Base-by-base conservation (phyloP, 257 asterid genomes). In the Solanum boliviense region DNA sequence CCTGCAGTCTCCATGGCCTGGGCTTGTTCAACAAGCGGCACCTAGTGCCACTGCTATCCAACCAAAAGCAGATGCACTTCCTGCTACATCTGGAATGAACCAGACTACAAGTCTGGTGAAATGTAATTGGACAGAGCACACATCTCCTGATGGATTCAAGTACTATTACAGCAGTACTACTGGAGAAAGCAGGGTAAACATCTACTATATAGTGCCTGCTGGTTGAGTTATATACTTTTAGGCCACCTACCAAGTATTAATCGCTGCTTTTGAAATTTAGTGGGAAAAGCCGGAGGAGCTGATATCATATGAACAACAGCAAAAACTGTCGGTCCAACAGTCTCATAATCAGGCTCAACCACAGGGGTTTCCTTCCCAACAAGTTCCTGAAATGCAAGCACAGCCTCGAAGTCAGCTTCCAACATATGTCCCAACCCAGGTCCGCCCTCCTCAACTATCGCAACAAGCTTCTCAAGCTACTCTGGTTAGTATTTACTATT, bases 261-360 rank as follows among this genome's bases (percentile, higher is more conserved):
- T 46, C 21, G 8, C 38, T 87, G 70, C 13, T 29, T 72, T 89
- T 60, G 48, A 71, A 73, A 52, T 87, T 87, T 89, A 96, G 99
- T 96, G 99, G 99, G 98, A 96, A 89, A 95, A 96, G 91, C 99
- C 98, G 13, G 97, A 94, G 84, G 98, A 96, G 90, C 89, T 96
- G 89, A 79, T 85, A n/a, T 58, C 87, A 31, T 88, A 85, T 87
- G 98, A 96, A 90, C 94, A 92, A 86, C 94, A 93, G 88, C 94
- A 90, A 62, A 92, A 89, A 25, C 91, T 92, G n/a, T 52, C 95
- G 6, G 89, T 88, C 86, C 95, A 91, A 87, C 94, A 91, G 83
- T 88, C 90, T 88, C 95, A 90, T 83, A 86, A 88, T 87, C 98
- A 89, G 87, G 86, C 95, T 87, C 92, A 91, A 56, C 91, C 93